These are phyloP conservation scores for Juglanconis oblonga DNA, from an alignment of 2,329 filamentous ascomycete genomes.

Conservation along the genomic window DNA sequence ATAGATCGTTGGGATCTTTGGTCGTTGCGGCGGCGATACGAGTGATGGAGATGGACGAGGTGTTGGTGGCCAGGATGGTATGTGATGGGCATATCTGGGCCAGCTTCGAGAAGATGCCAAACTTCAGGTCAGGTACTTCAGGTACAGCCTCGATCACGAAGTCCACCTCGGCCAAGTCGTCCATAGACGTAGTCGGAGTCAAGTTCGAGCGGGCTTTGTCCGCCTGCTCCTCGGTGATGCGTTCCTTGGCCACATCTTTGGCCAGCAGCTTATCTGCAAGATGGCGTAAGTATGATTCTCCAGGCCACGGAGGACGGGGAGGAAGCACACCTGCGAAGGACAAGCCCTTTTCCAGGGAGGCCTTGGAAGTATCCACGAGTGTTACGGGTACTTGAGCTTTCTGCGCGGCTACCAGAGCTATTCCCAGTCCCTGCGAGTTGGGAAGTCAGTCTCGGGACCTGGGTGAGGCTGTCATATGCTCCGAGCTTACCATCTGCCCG, in stretches of 20 bases:
- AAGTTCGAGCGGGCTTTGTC: conserved; percentile 69
- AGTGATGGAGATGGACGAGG: conserved; percentile 97
- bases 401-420: conserved; percentile 88
- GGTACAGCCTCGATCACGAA: conserved; percentile 98
- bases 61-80: conserved; percentile 93
- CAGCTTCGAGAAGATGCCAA: conserved; percentile 79
- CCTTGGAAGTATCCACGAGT: conserved; percentile 79
- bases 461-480: conserved; percentile 33
- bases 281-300: conserved; percentile 2
- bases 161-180: conserved; percentile 78
- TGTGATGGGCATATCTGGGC: conserved; percentile 79
- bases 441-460: conserved; percentile 24
- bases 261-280: conserved; percentile 78
- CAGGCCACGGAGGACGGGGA: not conserved
- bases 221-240: conserved; percentile 79
- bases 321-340: conserved; percentile 72
- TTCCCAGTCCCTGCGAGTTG: conserved; percentile 74
- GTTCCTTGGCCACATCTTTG: conserved; percentile 87
- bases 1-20: conserved; percentile 73
- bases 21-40: conserved; percentile 87
- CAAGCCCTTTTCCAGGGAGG: conserved; percentile 82
- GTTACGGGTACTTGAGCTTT: conserved; percentile 81
- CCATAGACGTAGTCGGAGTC: conserved; percentile 67
- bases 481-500: conserved; percentile 79
- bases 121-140: conserved; percentile 84